Evolutionary conservation across 2,329 filamentous ascomycete genomes (phyloP).

Genomic region (Nemania diffusa): DNA sequence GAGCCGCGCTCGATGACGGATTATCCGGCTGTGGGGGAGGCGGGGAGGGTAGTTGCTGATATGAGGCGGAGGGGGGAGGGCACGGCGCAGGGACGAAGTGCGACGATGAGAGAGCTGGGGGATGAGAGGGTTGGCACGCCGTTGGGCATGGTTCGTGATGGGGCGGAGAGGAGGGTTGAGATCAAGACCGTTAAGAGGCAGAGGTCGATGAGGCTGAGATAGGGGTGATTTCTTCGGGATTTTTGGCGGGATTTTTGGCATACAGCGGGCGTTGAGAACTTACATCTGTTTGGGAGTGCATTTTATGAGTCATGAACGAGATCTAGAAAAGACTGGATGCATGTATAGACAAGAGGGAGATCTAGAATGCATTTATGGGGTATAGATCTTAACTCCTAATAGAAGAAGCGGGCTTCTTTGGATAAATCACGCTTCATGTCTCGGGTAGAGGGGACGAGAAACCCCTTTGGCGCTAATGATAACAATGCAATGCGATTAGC

Average conservation of each 20-base stretch:
- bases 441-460: not conserved
- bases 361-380: not conserved
- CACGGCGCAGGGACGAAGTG: not conserved
- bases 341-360: not conserved
- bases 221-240: not conserved
- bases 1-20: constrained; percentile 12
- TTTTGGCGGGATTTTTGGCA: too few species aligned
- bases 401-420: too few species aligned
- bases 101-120: not conserved
- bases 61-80: not conserved
- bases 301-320: not conserved
- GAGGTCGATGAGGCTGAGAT: not conserved
- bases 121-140: not conserved
- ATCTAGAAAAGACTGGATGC: not conserved
- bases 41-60: not conserved
- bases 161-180: not conserved
- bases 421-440: not conserved
- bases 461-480: not conserved
- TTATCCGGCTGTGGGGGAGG: constrained; percentile 17
- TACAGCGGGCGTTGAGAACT: too few species aligned
- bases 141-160: not conserved
- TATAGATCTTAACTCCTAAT: too few species aligned
- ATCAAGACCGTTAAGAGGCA: not conserved
- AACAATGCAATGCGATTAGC: not conserved
- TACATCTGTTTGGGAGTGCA: too few species aligned